Evolutionary conservation across 495 filamentous ascomycete species (phyloP), one percentile per base, ranked within the genome.

Genomic region (Penicillium bialowiezense): DNA sequence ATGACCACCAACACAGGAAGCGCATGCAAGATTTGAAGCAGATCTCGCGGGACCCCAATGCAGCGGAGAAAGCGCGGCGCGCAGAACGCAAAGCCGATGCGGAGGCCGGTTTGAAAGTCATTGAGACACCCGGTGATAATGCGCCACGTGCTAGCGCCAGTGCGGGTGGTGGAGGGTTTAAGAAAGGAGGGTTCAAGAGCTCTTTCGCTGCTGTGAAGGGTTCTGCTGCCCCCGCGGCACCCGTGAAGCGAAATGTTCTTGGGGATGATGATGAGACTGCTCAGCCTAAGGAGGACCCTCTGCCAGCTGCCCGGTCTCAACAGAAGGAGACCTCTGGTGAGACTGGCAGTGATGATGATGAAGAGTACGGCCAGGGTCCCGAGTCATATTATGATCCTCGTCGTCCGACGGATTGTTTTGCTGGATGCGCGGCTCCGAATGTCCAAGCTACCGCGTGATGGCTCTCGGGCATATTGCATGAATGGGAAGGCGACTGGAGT

Each of bases 71-170:
- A 55, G 86, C 86, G 7, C 75, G 85, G 21, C 81, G 81, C 56
- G 84, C 86, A 23, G 87, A 90, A 65, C 79, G 80, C 42, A 86
- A 85, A 56, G 81, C 83, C 23, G 84, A 88, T 57, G 72, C 72
- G 31, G 70, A 78, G 44, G 71, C 74, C 18, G 77, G 74, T 21
- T 40, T 75, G 28, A 64, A 62, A 32, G 65, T 71, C 7, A 56
- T 75, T 19, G 69, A 71, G 54, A 58, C 56, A 7, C 50, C 59
- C 19, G 57, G 17, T 6, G 50, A 49, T 28, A 53, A 46, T 41
- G 36, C 52, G 20, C 12, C 29, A 5, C n/a, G 55, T 8, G 41
- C 23, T 13, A 42, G 52, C 5, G 48, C 36, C 20, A 49, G 24
- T 12, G 41, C 46, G 12, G 50, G 43, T 24, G 57, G 55, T 5